Evolutionary conservation across 2,329 filamentous ascomycete genomes (phyloP), one percentile per base, ranked within the genome.

Genomic region (Furcasterigmium furcatum): DNA sequence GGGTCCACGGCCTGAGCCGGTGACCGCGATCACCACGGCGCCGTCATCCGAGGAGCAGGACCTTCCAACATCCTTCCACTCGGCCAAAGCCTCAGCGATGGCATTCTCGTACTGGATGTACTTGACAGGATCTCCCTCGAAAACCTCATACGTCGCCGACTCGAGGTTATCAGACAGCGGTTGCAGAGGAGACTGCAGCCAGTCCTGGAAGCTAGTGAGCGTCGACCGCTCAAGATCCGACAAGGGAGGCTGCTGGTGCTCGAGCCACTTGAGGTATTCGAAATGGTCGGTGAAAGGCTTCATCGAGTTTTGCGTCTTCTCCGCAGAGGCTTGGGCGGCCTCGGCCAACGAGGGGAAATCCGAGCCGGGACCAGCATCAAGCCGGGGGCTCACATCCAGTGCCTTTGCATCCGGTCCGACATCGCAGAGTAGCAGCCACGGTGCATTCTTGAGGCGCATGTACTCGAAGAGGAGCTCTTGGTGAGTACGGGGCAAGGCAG

Each of bases 71-170:
- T 75, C 69, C 47, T 77, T 77, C 85, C 94, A 95, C 58, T 97
- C 91, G 12, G 71, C 76, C 50, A 99, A 74, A 1, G 94, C 92
- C 52, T 88, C 82, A 4, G 82, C 80, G 46, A 95, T 86, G 13
- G 94, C 94, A 38, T 79, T 76, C 64, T 97, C 91, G 62, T 99
- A 99, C 76, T 92, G 95, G 52, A 91, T 84, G 63, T 99, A 99
- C 67, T 99, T 99, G 68, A 99, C 88, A 0, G 94, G 94, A 53
- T 99, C 95, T 55, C 95, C 95, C 64, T 99, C 94, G 58, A 99
- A 99, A 3, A 97, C 92, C 62, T 99, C 94, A 64, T 99, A 99
- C 0, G 94, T 99, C 35, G 95, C 88, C 39, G 91, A 96, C 64
- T 99, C 95, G 13, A 99, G 77, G 56, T 99, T 99, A 65, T 99